phyloP scores from a whole-genome alignment of 768 basidiomycete genomes.

The Termitomyces bulborhizus region DNA sequence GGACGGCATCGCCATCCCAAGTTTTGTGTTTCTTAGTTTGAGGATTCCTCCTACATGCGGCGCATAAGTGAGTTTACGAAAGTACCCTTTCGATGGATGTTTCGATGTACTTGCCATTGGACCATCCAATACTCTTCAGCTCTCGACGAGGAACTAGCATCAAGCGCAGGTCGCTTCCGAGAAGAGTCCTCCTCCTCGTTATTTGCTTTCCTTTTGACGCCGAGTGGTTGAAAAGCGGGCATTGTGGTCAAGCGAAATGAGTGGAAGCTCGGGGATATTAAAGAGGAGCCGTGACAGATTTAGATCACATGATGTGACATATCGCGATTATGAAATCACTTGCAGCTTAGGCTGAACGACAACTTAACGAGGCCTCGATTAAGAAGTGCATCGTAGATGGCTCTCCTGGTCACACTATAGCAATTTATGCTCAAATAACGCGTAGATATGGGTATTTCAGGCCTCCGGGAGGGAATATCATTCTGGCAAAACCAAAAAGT shows the following conservation, averaged over 20 bases:
- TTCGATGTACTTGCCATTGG: constrained; percentile 48
- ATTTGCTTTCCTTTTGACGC: constrained; percentile 31
- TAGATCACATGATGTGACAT: constrained; percentile 4
- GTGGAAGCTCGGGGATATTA: too few relatives aligned
- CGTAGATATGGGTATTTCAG: neutral
- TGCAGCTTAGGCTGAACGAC: too few relatives aligned
- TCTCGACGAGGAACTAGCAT: constrained; percentile 3
- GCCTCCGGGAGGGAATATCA: neutral
- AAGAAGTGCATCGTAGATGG: too few relatives aligned
- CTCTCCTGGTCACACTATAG: neutral
- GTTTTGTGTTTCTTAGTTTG: constrained; percentile 84
- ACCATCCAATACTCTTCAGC: constrained; percentile 60
- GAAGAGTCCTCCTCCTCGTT: constrained; percentile 18
- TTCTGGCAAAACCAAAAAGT: neutral
- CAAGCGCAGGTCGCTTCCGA: constrained; percentile 26
- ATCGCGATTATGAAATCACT: neutral
- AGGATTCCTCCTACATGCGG: constrained; percentile 49
- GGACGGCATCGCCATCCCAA: constrained; percentile 81
- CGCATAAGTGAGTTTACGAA: neutral
- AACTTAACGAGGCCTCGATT: too few relatives aligned
- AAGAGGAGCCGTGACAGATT: neutral
- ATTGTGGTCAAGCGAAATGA: constrained; percentile 11
- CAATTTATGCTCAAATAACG: neutral
- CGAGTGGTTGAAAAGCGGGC: constrained; percentile 26
- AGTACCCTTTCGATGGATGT: too few relatives aligned